A percentile compares a stretch with the other conserved stretches of the same genome.
These are phyloP conservation scores for Phytophthora cactorum DNA, from an alignment of 352 stramenopile species.

Conservation along the genomic window DNA sequence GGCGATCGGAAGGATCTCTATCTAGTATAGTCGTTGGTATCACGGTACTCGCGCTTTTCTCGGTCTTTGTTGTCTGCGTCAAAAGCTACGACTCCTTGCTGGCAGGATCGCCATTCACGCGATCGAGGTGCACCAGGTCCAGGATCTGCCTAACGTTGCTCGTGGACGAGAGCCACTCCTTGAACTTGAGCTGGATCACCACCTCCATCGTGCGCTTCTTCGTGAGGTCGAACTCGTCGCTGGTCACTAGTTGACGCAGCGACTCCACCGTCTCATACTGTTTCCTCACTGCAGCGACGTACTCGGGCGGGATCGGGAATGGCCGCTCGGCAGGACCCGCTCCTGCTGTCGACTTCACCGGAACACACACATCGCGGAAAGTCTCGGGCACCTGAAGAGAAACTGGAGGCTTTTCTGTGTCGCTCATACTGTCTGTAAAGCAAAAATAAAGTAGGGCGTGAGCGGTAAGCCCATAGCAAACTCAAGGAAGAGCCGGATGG, in stretches of 20 bases:
- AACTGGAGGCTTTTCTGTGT: conserved; percentile 62
- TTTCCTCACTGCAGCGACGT: conserved; percentile 60
- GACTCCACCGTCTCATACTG: conserved; percentile 81
- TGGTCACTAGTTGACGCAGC: conserved; percentile 72
- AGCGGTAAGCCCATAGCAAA: background rate
- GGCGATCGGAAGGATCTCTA: conserved; percentile 28
- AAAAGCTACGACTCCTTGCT: conserved; percentile 33
- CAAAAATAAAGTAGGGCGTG: conserved; percentile 3
- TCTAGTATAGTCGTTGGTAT: conserved; percentile 35
- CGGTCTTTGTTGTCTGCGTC: background rate
- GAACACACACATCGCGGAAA: conserved; percentile 76
- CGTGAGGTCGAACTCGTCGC: conserved; percentile 81
- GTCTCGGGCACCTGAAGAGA: conserved; percentile 60
- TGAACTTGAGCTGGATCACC: conserved; percentile 84
- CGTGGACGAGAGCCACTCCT: conserved; percentile 89
- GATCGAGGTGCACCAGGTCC: conserved; percentile 87
- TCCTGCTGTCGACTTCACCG: conserved; percentile 57
- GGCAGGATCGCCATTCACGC: conserved; percentile 30
- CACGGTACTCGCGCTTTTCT: conserved; percentile 11
- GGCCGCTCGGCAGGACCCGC: conserved; percentile 56
- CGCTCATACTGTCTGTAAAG: conserved; percentile 40
- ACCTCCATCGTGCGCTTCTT: conserved; percentile 85
- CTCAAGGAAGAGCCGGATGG: too few species aligned
- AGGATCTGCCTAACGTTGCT: conserved; percentile 90
- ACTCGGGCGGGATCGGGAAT: conserved; percentile 83